Base-by-base conservation (phyloP, 208 protist genomes). In the Trypanosoma melophagium region DNA sequence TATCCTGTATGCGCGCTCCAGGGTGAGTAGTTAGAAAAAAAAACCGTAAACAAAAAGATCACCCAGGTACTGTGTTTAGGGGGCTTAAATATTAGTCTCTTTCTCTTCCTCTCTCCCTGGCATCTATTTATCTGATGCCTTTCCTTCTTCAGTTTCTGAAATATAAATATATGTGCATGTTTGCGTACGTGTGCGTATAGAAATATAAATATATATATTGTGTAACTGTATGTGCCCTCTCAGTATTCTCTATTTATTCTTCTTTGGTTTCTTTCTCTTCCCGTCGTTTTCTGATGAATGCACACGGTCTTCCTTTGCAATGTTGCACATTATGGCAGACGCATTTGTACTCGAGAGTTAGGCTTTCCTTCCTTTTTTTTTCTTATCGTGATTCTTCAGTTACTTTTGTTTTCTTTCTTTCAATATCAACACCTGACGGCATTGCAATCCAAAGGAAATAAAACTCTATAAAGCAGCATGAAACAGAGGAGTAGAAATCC, bases 1-100 rank as follows among this genome's bases (percentile, higher is more conserved):
- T 35, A 35, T 35, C 5, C 28, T 35, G 28, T 35, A 5, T 35
- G 28, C 28, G 28, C 28, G 28, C 28, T 35, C 28, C 28, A 5
- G 28, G 28, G 28, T 35, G 28, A 35, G 28, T 5, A 35, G 5
- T 1, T 5, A 35, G 28, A 35, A 35, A 35, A 35, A 35, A 35
- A 35, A 35, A 35, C 28, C 1, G 28, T 35, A 35, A 35, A 35
- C 28, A 35, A 35, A 35, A 5, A 35, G 28, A 5, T 35, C 28
- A 35, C 28, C 28, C 28, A 35, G 5, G 28, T 35, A 35, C 28
- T 35, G 28, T 35, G 5, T 35, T 35, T 35, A 35, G 28, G 50
- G n/a, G 50, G n/a, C 4, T 14, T 16, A 24, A 55, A 55, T 55
- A 55, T 35, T 14, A 25, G n/a, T 55, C n/a, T 55, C n/a, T 55